Base-by-base conservation (phyloP, 768 basidiomycete genomes). In the Russula sp. region DNA sequence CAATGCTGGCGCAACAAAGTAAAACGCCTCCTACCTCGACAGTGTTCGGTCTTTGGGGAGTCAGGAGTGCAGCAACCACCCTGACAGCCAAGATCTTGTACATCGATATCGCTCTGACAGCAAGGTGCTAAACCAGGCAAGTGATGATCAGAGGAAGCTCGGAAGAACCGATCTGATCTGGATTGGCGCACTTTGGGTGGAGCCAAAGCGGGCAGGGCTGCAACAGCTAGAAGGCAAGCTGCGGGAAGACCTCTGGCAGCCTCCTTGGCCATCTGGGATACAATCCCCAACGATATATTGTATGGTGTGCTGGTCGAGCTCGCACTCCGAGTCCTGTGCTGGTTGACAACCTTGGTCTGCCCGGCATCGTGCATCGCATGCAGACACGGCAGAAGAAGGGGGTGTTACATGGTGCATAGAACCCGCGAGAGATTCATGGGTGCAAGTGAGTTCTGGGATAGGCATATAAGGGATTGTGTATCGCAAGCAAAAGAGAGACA, bases 261-360 rank as follows among this genome's bases (percentile, higher is more conserved):
- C 60, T 1, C 61, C 57, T 51, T 44, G 27, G 45, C 53, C 57
- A 20, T 65, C 59, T 32, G 60, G 57, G n/a, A 62, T 59, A 44
- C 60, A 51, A n/a, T 59, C 60, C 11, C 60, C 54, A n/a, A 62
- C 42, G 3, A 35, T 35, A 35, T 59, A 18, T 13, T 53, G 47
- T 32, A 52, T 37, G 20, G 37, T 5, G 18, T 20, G 27, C 1
- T 50, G 55, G 6, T 50, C 37, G 14, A 31, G 27, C 8, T 48
- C 55, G 22, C 56, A 14, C 7, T 20, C 27, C 27, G 27, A 27
- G 27, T 27, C 55, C 35, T 49, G 64, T 14, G 50, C 31, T 42
- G 34, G 14, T 49, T 55, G 65, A 51, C 52, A n/a, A 54, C 13
- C 39, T 14, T 32, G 34, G 16, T 0, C 27, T 14, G 6, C 27